Percentiles rank a stretch among this genome's conserved stretches.
Conservation (phyloP, 176 grass and related monocot genomes). For the Raddia distichophylla region DNA sequence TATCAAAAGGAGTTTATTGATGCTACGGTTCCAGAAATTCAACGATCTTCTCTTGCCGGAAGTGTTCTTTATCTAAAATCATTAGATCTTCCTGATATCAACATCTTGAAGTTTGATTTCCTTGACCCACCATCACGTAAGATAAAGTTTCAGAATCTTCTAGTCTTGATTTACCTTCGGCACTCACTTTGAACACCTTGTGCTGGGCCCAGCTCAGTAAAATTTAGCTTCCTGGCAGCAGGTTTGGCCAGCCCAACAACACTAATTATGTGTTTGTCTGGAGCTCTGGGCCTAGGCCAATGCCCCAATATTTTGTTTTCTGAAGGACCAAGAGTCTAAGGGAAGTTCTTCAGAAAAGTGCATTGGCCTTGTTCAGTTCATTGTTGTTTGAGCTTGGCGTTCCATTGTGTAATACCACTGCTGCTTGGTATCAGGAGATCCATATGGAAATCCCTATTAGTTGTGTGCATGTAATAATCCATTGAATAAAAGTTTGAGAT, state of each 20-base stretch:
- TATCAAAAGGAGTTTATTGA: slow-evolving; percentile 89
- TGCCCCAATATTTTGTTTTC: neutral
- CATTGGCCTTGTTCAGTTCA: neutral
- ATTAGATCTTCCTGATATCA: slow-evolving; percentile 80
- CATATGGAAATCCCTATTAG: neutral
- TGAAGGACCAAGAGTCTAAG: neutral
- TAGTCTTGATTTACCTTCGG: slow-evolving; percentile 31
- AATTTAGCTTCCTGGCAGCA: neutral
- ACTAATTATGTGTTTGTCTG: slow-evolving; percentile 12
- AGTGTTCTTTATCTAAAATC: slow-evolving; percentile 91
- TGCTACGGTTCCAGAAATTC: slow-evolving; percentile 90
- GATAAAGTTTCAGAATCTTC: slow-evolving; percentile 47
- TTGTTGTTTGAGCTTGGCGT: neutral
- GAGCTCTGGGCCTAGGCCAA: neutral
- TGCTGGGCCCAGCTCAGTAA: neutral
- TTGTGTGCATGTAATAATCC: slow-evolving; percentile 1
- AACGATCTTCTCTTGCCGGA: slow-evolving; percentile 86
- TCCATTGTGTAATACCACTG: neutral
- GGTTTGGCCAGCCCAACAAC: neutral
- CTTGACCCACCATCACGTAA: slow-evolving; percentile 99
- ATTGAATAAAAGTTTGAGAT: neutral
- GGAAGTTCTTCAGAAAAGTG: neutral
- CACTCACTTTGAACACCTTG: neutral
- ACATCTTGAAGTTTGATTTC: slow-evolving; percentile 97
- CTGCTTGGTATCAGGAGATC: slow-evolving; percentile 1